A percentile compares a stretch with the other conserved stretches of the same genome.
phyloP scores from a whole-genome alignment of 73 alveolate species.

The Paraurostyla sp. region DNA sequence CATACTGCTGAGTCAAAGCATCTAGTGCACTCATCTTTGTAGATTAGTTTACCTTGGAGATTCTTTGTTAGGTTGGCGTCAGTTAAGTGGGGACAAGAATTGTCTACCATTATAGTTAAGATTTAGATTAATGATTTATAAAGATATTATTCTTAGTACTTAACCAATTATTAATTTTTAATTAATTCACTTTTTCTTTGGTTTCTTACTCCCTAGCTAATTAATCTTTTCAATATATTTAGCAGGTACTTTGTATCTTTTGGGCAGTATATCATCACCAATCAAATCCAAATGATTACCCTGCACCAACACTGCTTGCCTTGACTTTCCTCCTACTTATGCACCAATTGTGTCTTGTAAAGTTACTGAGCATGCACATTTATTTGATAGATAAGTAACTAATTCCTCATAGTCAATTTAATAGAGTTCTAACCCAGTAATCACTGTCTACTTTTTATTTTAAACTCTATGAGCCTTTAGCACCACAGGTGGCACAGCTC shows the following conservation, averaged over 20 bases:
- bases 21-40: slow-evolving; percentile 92
- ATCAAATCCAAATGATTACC: background rate
- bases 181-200: background rate
- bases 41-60: slow-evolving; percentile 76
- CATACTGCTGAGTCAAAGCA: slow-evolving; percentile 81
- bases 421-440: slow-evolving; percentile 24
- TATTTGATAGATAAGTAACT: background rate
- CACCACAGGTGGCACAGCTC: slow-evolving; percentile 4
- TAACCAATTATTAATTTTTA: no score
- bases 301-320: background rate
- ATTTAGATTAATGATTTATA: background rate
- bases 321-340: background rate
- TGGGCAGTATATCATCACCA: background rate
- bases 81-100: slow-evolving; percentile 44
- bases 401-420: slow-evolving; percentile 11
- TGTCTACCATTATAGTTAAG: background rate
- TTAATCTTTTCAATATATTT: background rate
- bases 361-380: slow-evolving; percentile 42
- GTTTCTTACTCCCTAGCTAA: background rate
- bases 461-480: background rate
- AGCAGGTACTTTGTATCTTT: slow-evolving; percentile 1
- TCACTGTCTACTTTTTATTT: slow-evolving; percentile 16
- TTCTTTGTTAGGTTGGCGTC: slow-evolving; percentile 43
- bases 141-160: no score
- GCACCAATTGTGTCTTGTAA: background rate